Evolutionary conservation across 768 basidiomycete species (phyloP), one percentile per base, ranked within the genome.

Genomic region (Rubroboletus pulcherrimus): DNA sequence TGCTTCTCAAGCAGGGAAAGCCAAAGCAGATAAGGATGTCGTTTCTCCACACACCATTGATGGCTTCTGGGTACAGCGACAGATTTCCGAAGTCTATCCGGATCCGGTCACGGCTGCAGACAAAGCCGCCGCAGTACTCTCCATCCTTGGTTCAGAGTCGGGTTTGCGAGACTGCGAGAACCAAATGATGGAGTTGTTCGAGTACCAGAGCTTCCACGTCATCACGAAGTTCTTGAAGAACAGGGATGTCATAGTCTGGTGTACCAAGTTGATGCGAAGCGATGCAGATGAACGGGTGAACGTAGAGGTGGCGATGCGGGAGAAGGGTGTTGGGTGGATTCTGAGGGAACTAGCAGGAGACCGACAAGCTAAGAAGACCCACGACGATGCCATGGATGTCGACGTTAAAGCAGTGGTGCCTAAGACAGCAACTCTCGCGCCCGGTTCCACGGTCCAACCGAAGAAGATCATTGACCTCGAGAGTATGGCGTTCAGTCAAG

Each of bases 51-150:
- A 97, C 58, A 81, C 86, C 49, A 86, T 99, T 65, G 96, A 99
- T 70, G 96, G 84, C 29, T 98, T 98, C 84, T 99, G 95, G 95
- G 92, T 99, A 0, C 97, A 99, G 67, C 87, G 95, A 1, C 89
- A 96, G 56, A 86, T 98, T 49, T 84, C 91, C 0, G 86, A 92
- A 66, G 80, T 93, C 14, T 98, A 97, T 66, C 82, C 95, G 5
- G 97, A 99, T 68, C 91, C 97, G 2, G 88, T 93, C 64, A 97
- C 93, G 15, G 91, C 94, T 3, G 88, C 93, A 54, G 90, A 93
- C 73, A 95, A 98, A 65, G 91, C 97, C 0, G 75, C 87, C 1
- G 75, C 86, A 10, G 93, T 95, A 1, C 84, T 98, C 51, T 81
- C 82, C 51, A 84, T 93, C 65, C 88, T 97, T 46, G 84, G 85